Percentiles rank a stretch among this genome's conserved stretches.
These are phyloP conservation scores for Dioscorea dumetorum DNA, from an alignment of 106 monocot species.

Conservation along the genomic window DNA sequence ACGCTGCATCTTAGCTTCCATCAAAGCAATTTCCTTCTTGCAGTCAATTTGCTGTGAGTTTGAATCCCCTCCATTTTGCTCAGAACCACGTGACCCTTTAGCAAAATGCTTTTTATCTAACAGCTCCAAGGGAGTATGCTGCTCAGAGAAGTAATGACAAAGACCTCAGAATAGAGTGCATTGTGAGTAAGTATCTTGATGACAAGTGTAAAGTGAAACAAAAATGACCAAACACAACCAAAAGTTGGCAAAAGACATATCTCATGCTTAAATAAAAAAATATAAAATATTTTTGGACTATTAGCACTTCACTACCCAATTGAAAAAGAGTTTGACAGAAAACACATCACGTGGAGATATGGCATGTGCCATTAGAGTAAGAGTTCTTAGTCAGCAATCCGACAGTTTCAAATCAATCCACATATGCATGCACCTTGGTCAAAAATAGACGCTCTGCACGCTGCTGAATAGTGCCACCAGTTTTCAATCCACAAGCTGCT, in stretches of 20 bases:
- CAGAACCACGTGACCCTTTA: constrained; percentile 44
- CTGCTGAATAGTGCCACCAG: constrained; percentile 77
- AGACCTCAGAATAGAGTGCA: too few species aligned
- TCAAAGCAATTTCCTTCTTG: constrained; percentile 65
- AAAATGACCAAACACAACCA: too few species aligned
- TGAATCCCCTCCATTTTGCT: constrained; percentile 37
- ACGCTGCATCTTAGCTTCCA: constrained; percentile 75
- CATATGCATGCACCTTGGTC: constrained; percentile 40
- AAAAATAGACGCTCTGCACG: constrained; percentile 89
- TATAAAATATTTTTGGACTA: too few species aligned
- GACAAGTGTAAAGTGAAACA: too few species aligned
- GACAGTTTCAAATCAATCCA: neutral
- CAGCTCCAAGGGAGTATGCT: constrained; percentile 82
- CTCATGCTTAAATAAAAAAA: too few species aligned
- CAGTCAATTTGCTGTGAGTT: constrained; percentile 12
- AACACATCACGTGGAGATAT: too few species aligned
- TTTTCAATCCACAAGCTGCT: constrained; percentile 70
- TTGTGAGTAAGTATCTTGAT: too few species aligned
- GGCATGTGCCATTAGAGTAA: too few species aligned
- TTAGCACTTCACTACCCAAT: too few species aligned
- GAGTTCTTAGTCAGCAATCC: too few species aligned
- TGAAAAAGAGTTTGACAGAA: too few species aligned
- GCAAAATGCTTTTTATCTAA: constrained; percentile 95
- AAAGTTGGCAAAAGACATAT: too few species aligned
- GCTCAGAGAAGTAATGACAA: constrained; percentile 6